phyloP scores from a whole-genome alignment of 306 rosid genomes.

The Cicer arietinum region DNA sequence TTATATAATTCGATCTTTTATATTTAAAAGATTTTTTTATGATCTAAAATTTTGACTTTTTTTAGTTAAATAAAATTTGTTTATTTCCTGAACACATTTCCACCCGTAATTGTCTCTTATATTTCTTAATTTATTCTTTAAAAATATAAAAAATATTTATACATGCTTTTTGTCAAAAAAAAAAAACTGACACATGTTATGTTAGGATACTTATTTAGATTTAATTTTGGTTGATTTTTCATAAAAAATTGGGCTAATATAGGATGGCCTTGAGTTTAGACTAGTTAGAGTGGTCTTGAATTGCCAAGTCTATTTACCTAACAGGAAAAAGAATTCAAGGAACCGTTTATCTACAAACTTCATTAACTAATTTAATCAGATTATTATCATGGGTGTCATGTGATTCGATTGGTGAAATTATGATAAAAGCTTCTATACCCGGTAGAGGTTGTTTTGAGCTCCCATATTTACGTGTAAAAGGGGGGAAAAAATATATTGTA shows the following conservation, averaged over 20 bases:
- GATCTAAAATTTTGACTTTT: too few species aligned
- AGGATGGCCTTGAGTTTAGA: background rate
- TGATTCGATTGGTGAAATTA: background rate
- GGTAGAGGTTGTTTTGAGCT: background rate
- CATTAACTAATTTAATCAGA: slow-evolving; percentile 36
- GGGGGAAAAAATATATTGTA: too few species aligned
- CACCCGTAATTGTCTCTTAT: too few species aligned
- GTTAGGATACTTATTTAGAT: background rate
- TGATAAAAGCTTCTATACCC: too few species aligned
- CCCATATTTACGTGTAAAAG: background rate
- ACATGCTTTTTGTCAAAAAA: too few species aligned
- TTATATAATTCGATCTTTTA: too few species aligned
- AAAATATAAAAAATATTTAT: too few species aligned
- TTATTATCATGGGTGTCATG: slow-evolving; percentile 19
- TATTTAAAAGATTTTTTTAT: too few species aligned
- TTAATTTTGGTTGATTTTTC: background rate
- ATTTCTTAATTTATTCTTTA: too few species aligned
- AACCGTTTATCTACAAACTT: slow-evolving; percentile 59
- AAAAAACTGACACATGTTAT: too few species aligned
- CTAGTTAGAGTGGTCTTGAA: slow-evolving; percentile 18
- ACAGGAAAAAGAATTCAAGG: slow-evolving; percentile 40
- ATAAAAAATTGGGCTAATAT: background rate
- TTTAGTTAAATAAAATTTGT: too few species aligned
- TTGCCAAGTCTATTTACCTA: slow-evolving; percentile 31
- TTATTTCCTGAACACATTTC: too few species aligned